A percentile compares a stretch with the other conserved stretches of the same genome.
phyloP scores from a whole-genome alignment of 345 rosid species.

The Camelina hispida region DNA sequence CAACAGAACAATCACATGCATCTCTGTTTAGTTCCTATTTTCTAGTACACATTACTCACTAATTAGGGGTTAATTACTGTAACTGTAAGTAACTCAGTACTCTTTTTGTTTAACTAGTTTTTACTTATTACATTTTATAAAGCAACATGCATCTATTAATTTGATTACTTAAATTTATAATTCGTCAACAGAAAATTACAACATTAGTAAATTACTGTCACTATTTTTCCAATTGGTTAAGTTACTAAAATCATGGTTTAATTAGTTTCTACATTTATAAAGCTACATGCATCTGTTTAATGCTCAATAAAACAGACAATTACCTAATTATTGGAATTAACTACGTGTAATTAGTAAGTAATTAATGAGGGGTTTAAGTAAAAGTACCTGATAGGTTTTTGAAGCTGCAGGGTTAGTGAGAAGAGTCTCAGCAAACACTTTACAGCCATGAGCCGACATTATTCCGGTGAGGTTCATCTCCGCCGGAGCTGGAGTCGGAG shows the following conservation, averaged over 20 bases:
- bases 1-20: conserved; percentile 38
- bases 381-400: conserved; percentile 64
- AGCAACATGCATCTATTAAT: conserved; percentile 26
- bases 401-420: conserved; percentile 62
- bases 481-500: conserved; percentile 83
- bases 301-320: background rate
- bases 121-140: conserved; percentile 4
- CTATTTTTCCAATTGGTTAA: background rate
- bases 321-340: background rate
- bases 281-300: background rate
- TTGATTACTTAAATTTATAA: background rate
- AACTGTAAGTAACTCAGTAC: background rate
- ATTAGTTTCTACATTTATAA: background rate
- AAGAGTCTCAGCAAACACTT: conserved; percentile 80
- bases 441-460: conserved; percentile 94
- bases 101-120: background rate
- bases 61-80: background rate
- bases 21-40: background rate
- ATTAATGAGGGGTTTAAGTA: conserved; percentile 25
- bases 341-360: background rate
- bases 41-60: background rate
- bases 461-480: conserved; percentile 68
- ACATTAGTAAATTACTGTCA: background rate
- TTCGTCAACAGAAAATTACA: background rate
- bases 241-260: background rate